Conservation (phyloP, 805 yeast species). For the Metschnikowia peoriensis region DNA sequence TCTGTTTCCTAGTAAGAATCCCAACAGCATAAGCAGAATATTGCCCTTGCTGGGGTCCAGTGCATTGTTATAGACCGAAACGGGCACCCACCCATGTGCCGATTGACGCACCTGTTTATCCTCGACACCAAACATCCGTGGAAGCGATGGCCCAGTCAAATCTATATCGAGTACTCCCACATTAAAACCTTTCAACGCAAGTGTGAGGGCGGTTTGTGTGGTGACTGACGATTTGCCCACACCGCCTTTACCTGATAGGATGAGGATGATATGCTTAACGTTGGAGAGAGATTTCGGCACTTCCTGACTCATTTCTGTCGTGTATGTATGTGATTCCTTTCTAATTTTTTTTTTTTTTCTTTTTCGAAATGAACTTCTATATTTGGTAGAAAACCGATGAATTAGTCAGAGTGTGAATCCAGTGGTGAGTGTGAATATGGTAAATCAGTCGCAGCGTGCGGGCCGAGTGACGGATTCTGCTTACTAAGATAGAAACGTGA, state of each 20-base stretch:
- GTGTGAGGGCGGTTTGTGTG: conserved; percentile 84
- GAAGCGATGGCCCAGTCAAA: conserved; percentile 93
- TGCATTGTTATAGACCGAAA: conserved; percentile 33
- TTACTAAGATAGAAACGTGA: neutral
- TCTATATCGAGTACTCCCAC: conserved; percentile 97
- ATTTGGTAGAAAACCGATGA: no score
- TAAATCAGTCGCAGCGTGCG: neutral
- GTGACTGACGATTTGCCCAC: conserved; percentile 97
- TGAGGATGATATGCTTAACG: conserved; percentile 74
- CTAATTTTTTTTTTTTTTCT: no score
- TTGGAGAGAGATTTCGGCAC: conserved; percentile 37
- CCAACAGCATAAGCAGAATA: conserved; percentile 78
- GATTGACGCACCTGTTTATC: conserved; percentile 75
- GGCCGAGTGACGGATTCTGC: neutral
- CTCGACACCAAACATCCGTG: conserved; percentile 95
- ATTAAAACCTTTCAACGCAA: conserved; percentile 64
- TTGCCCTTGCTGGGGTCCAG: conserved; percentile 28
- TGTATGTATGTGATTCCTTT: neutral
- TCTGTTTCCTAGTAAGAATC: conserved; percentile 78
- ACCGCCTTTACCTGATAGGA: conserved; percentile 94
- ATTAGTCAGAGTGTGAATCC: no score
- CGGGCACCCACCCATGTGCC: conserved; percentile 90
- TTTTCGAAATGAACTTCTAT: no score
- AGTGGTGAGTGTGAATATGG: neutral
- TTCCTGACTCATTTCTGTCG: conserved; percentile 2